A percentile compares a stretch with the other conserved stretches of the same genome.
Evolutionary conservation across 805 yeast species (phyloP).

Genomic region (Yarrowia yakushimensis): DNA sequence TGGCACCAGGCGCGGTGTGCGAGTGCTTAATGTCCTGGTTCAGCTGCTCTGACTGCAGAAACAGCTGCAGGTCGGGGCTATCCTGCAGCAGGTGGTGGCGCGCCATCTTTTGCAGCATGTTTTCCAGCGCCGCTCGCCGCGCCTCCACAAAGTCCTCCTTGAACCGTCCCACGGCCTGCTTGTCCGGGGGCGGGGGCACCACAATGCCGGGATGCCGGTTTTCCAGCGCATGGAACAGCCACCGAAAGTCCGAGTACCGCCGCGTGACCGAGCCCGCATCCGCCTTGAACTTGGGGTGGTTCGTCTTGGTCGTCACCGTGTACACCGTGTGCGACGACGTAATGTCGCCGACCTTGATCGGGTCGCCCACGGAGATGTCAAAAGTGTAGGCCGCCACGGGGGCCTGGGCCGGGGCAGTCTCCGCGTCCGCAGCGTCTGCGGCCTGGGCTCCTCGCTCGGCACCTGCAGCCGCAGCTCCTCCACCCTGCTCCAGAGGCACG

Average conservation of each 20-base stretch:
- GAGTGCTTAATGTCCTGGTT: conserved; percentile 58
- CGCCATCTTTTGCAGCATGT: conserved; percentile 75
- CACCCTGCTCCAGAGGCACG: conserved; percentile 16
- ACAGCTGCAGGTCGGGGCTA: conserved; percentile 75
- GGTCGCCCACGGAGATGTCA: conserved; percentile 79
- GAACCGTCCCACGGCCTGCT: conserved; percentile 88
- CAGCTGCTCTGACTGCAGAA: conserved; percentile 72
- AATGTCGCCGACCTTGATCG: conserved; percentile 85
- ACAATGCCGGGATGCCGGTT: conserved; percentile 84
- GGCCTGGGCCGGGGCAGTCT: background rate
- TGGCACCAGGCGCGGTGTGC: conserved; percentile 36
- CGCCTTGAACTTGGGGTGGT: conserved; percentile 38
- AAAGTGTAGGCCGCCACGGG: conserved; percentile 35
- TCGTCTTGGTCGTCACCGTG: conserved; percentile 62
- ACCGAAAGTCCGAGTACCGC: conserved; percentile 86
- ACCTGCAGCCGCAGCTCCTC: background rate
- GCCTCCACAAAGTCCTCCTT: conserved; percentile 85
- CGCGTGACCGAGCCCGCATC: conserved; percentile 54
- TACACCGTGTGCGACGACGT: conserved; percentile 87
- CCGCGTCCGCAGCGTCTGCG: background rate
- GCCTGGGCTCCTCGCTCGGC: background rate
- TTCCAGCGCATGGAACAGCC: conserved; percentile 87
- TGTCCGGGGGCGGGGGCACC: conserved; percentile 94
- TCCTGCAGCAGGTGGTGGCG: conserved; percentile 52
- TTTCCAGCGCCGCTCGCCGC: conserved; percentile 78